These are phyloP conservation scores for Penium margaritaceum DNA, from an alignment of 139 green algal genomes.

Conservation along the genomic window DNA sequence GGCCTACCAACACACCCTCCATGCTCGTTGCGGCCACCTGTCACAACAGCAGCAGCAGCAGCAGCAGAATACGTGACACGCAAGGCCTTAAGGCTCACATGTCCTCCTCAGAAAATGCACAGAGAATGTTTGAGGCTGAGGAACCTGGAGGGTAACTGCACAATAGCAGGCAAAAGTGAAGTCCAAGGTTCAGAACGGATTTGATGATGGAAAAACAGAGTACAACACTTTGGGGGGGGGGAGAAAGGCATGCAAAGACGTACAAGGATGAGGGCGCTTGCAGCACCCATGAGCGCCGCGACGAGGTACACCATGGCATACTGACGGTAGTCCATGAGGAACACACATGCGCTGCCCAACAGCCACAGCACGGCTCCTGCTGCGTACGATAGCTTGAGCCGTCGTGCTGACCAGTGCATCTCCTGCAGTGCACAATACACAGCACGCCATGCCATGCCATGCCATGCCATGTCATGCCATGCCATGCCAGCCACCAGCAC, in stretches of 20 bases:
- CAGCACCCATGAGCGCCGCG: background rate
- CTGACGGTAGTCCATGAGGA: background rate
- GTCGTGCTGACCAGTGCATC: slow-evolving; percentile 12
- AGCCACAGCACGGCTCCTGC: slow-evolving; percentile 16
- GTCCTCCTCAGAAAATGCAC: too few relatives aligned
- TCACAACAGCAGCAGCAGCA: background rate
- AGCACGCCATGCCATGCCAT: background rate
- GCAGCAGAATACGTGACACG: too few relatives aligned
- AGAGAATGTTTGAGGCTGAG: background rate
- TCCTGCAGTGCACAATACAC: slow-evolving; percentile 7
- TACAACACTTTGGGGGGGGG: too few relatives aligned
- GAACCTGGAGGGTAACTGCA: too few relatives aligned
- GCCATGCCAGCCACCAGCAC: too few relatives aligned
- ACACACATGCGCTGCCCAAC: background rate
- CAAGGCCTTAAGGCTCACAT: too few relatives aligned
- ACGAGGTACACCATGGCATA: slow-evolving; percentile 11
- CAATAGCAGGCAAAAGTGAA: too few relatives aligned
- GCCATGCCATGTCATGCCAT: too few relatives aligned
- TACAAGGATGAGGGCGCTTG: slow-evolving; percentile 34
- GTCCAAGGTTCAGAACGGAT: too few relatives aligned
- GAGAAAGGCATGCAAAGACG: background rate
- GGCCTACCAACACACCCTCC: slow-evolving; percentile 33
- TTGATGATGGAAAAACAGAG: too few relatives aligned
- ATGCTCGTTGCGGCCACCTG: slow-evolving; percentile 37
- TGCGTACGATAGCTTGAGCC: slow-evolving; percentile 13